Evolutionary conservation across 2,329 filamentous ascomycete species (phyloP), one percentile per base, ranked within the genome.

Genomic region (Pseudonectria foliicola): DNA sequence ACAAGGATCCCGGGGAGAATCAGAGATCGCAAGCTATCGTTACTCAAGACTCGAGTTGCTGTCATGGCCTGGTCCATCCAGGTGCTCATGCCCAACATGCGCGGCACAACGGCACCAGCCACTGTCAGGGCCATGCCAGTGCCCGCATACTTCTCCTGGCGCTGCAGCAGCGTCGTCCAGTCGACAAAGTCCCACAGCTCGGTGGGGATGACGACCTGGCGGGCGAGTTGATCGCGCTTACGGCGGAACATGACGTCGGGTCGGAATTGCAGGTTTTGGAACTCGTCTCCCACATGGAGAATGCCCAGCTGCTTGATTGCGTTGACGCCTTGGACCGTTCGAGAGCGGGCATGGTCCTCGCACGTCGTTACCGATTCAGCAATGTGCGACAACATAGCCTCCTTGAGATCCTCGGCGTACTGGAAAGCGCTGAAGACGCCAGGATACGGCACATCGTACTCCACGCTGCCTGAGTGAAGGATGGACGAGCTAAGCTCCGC

Each of bases 181-280:
- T 98, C 92, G 52, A 98, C 85, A 68, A 98, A 96, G 64, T 98
- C 92, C 74, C 74, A 84, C 1, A 95, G 50, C 54, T 98, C 89
- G 4, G 92, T 85, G 35, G 92, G 79, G 13, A 95, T 80, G 41
- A 95, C 80, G 12, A 96, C 80, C 54, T 94, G 82, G 44, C 87
- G 79, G 6, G 86, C 88, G 27, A 95, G 67, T 2, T 79, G 77
- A 57, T 98, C 86, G 40, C 80, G 77, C 53, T 83, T 83, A 42
- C 85, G 80, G 40, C 79, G 80, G 70, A 96, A 98, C 92, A 98
- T 96, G 55, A 89, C 78, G 50, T 95, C 88, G 2, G 87, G 79
- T 21, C 84, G 79, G 77, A 98, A 95, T 47, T 79, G 85, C 29
- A 95, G 76, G 49, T 89, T 83, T 14, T 83, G 74, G 49, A 90